phyloP scores from a whole-genome alignment of 2,329 filamentous ascomycete species.

The Sodiomyces alkalinus region DNA sequence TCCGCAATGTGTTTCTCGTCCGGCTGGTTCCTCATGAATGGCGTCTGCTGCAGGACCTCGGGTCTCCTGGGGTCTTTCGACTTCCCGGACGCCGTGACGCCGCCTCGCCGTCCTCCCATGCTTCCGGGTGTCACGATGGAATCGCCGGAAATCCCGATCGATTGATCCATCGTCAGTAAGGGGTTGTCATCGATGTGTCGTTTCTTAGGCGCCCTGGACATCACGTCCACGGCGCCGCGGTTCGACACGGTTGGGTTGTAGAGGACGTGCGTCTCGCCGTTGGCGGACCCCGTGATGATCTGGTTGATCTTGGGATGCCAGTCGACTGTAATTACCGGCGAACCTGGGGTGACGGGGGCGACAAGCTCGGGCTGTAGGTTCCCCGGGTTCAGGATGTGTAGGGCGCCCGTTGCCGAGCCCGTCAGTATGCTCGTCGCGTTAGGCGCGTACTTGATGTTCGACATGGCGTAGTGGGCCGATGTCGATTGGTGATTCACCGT shows the following conservation, averaged over 20 bases:
- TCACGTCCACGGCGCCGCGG: conserved; percentile 72
- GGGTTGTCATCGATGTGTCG: conserved; percentile 92
- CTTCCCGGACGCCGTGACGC: conserved; percentile 65
- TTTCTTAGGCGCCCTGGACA: conserved; percentile 87
- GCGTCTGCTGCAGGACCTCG: conserved; percentile 71
- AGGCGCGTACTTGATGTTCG: conserved; percentile 81
- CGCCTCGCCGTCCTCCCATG: conserved; percentile 31
- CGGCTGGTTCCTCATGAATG: conserved; percentile 79
- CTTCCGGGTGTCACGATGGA: conserved; percentile 57
- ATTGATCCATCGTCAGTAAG: conserved; percentile 69
- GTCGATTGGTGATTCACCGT: conserved; percentile 67
- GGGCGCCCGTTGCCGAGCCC: conserved; percentile 69
- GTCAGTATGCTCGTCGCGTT: conserved; percentile 75
- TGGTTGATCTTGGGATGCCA: conserved; percentile 97
- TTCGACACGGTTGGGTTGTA: conserved; percentile 76
- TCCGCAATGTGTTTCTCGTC: conserved; percentile 81
- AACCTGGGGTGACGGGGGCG: conserved; percentile 76
- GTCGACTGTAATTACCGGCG: conserved; percentile 65
- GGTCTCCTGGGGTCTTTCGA: conserved; percentile 68
- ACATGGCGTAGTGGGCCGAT: conserved; percentile 67
- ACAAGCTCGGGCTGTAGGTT: conserved; percentile 74
- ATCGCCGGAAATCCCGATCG: conserved; percentile 69
- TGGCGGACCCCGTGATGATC: conserved; percentile 85
- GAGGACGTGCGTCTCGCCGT: conserved; percentile 76
- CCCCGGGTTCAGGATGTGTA: conserved; percentile 87